Conservation (phyloP, 2,329 filamentous ascomycete species). For the Arthrobotrys iridis region DNA sequence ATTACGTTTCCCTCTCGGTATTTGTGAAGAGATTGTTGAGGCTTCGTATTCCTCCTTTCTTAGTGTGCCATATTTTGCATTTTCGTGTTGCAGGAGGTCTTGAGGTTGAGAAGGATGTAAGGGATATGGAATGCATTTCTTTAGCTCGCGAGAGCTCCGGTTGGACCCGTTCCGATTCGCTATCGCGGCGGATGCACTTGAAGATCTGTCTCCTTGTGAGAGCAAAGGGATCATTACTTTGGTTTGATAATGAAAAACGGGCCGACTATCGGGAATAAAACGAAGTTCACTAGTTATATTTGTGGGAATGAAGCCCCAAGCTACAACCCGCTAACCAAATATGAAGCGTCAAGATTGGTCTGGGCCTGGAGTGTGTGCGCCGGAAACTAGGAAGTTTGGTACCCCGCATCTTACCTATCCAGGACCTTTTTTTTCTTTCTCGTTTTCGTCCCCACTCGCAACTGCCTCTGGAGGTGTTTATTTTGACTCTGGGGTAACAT, state of each 20-base stretch:
- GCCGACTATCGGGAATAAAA: slow-evolving; percentile 20
- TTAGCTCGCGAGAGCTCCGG: not conserved
- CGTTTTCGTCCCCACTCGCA: slow-evolving; percentile 10
- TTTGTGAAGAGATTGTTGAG: not conserved
- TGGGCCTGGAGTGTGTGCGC: slow-evolving; percentile 17
- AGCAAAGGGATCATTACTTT: not conserved
- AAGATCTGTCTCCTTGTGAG: slow-evolving; percentile 24
- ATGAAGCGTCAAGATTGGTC: slow-evolving; percentile 2
- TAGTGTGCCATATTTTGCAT: slow-evolving; percentile 18
- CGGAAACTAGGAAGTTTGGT: slow-evolving; percentile 48
- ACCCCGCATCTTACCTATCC: slow-evolving; percentile 38
- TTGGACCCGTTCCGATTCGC: slow-evolving; percentile 8
- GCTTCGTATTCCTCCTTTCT: slow-evolving; percentile 5
- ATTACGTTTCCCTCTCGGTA: not conserved
- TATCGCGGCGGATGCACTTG: slow-evolving; percentile 1
- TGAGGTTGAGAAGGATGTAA: not conserved
- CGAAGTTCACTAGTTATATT: not conserved
- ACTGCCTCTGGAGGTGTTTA: slow-evolving; percentile 16
- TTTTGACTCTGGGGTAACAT: slow-evolving; percentile 23
- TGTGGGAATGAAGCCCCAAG: not conserved
- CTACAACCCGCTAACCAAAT: slow-evolving; percentile 17
- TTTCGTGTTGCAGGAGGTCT: slow-evolving; percentile 45
- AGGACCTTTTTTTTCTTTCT: slow-evolving; percentile 15
- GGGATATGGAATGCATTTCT: slow-evolving; percentile 1
- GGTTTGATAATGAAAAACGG: not conserved